These are phyloP conservation scores for Dictyostelium brefeldianum DNA, from an alignment of 78 protist species.

Conservation along the genomic window DNA sequence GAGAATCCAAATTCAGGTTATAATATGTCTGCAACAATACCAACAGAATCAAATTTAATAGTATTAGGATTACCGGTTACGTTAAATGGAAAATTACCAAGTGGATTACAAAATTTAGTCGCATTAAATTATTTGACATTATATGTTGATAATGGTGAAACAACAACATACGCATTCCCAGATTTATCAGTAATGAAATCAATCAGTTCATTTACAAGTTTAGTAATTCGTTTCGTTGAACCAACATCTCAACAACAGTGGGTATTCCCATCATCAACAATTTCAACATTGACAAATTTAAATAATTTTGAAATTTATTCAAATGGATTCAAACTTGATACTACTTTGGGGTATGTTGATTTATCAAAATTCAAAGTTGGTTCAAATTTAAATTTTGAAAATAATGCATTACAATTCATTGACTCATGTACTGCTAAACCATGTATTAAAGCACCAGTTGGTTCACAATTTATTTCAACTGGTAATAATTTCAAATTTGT, in stretches of 20 bases:
- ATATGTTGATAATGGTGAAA: constrained; percentile 1
- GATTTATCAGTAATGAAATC: not conserved
- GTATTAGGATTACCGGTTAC: not conserved
- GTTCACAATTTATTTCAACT: not conserved
- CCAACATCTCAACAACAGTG: not conserved
- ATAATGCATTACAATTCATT: not conserved
- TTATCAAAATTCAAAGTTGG: not conserved
- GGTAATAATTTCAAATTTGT: not conserved
- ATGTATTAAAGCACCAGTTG: not conserved
- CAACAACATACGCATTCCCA: not conserved
- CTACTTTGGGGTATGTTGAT: not conserved
- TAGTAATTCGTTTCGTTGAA: not conserved
- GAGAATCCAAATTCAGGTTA: not conserved
- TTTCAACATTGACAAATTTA: not conserved
- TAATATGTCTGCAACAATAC: not conserved
- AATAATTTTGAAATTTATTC: not conserved
- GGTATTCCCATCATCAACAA: not conserved
- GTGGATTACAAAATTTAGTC: not conserved
- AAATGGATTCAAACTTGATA: not conserved
- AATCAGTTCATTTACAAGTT: not conserved
- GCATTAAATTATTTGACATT: not conserved
- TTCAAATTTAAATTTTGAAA: constrained; percentile 1
- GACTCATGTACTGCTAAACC: not conserved
- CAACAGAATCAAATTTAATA: not conserved
- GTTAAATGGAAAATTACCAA: not conserved